Conservation (phyloP, 1,284 basidiomycete species). For the Austroboletus novae-zelandiae region DNA sequence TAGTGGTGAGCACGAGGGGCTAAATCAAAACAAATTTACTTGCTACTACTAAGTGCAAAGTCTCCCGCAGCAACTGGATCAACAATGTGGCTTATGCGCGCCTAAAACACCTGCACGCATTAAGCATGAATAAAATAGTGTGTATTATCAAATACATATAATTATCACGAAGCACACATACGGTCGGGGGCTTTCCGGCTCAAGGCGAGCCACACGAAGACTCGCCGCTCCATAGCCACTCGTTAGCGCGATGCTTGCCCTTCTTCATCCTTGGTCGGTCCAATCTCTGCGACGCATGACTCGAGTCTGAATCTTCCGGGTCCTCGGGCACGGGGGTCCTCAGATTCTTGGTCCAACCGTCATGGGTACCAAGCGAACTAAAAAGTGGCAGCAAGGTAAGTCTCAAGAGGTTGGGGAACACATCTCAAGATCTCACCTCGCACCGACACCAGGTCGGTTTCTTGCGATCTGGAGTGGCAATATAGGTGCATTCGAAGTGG, state of each 20-base stretch:
- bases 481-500: not conserved
- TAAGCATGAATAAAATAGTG: no score
- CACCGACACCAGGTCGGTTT: slow-evolving; percentile 1
- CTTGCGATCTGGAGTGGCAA: slow-evolving; percentile 21
- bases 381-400: not conserved
- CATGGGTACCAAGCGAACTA: slow-evolving; percentile 1
- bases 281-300: slow-evolving; percentile 8
- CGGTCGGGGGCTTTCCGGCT: not conserved
- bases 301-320: slow-evolving; percentile 8
- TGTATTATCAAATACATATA: no score
- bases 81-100: no score
- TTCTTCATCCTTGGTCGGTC: slow-evolving; percentile 4
- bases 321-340: slow-evolving; percentile 5
- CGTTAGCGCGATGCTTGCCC: not conserved
- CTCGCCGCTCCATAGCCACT: not conserved
- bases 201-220: not conserved
- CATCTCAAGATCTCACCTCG: slow-evolving; percentile 17
- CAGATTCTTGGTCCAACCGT: slow-evolving; percentile 16
- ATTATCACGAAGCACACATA: no score
- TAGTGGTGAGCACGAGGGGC: no score
- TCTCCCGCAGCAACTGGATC: no score
- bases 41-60: no score
- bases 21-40: no score
- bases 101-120: no score
- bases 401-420: not conserved